phyloP scores from a whole-genome alignment of 768 basidiomycete genomes.

The Postia placenta region DNA sequence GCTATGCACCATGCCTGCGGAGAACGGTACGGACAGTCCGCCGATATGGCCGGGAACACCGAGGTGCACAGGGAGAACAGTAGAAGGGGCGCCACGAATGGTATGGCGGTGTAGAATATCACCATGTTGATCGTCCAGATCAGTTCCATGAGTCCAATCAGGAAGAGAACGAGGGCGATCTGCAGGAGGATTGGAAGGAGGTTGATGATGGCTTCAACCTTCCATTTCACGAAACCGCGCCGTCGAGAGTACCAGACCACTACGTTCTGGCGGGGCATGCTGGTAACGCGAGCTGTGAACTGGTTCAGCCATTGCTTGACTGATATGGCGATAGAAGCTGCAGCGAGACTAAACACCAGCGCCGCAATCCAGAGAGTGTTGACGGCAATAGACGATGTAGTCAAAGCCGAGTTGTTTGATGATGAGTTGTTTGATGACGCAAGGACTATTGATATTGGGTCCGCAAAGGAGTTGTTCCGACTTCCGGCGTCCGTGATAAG shows the following conservation, averaged over 20 bases:
- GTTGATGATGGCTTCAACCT: constrained; percentile 7
- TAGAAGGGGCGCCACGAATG: constrained; percentile 1
- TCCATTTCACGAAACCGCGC: constrained; percentile 16
- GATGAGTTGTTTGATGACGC: no score
- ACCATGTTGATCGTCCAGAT: constrained; percentile 13
- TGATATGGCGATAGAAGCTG: constrained; percentile 19
- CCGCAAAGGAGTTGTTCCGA: no score
- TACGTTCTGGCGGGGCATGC: constrained; percentile 15
- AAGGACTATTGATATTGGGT: no score
- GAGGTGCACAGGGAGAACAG: constrained; percentile 3
- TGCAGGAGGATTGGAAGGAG: constrained; percentile 16
- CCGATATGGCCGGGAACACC: constrained; percentile 5
- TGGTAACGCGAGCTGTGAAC: constrained; percentile 13
- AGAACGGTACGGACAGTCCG: constrained; percentile 13
- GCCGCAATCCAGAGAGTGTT: constrained; percentile 22
- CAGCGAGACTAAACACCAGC: constrained; percentile 18
- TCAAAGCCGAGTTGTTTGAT: no score
- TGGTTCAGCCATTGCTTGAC: constrained; percentile 24
- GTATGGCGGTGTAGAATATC: constrained; percentile 7
- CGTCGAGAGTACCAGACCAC: constrained; percentile 19
- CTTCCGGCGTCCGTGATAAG: no score
- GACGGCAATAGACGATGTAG: constrained; percentile 9
- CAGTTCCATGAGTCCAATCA: constrained; percentile 16
- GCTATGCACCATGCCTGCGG: constrained; percentile 12
- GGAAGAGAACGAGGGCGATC: constrained; percentile 14